Percentiles rank a stretch among this genome's conserved stretches.
Conservation (phyloP, 1,284 basidiomycete genomes). For the Tilletia walkeri region DNA sequence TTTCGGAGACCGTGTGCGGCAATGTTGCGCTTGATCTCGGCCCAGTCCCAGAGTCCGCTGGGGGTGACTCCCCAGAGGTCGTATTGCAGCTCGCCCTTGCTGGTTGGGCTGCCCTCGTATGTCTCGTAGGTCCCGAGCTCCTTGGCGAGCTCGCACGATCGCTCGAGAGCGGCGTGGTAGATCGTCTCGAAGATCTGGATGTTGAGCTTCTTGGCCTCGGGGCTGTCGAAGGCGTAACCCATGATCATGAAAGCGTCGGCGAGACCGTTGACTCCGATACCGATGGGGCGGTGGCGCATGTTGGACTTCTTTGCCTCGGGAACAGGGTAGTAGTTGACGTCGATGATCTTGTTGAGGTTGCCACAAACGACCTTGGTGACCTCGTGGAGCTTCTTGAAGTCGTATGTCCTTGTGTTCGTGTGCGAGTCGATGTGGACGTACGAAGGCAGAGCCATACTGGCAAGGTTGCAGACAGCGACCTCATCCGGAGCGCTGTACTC, state of each 20-base stretch:
- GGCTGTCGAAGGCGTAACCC: constrained; percentile 90
- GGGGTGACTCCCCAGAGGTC: constrained; percentile 95
- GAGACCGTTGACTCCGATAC: constrained; percentile 95
- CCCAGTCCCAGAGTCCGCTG: constrained; percentile 94
- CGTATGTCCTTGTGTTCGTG: constrained; percentile 59
- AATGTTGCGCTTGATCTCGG: constrained; percentile 80
- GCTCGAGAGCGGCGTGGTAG: constrained; percentile 91
- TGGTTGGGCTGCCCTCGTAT: constrained; percentile 86
- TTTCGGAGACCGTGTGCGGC: constrained; percentile 83
- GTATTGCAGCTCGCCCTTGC: constrained; percentile 84
- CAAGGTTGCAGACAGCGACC: constrained; percentile 97
- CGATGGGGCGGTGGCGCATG: constrained; percentile 96
- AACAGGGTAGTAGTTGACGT: constrained; percentile 88
- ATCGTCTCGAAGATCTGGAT: constrained; percentile 98
- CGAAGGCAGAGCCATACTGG: constrained; percentile 86
- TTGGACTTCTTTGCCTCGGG: constrained; percentile 87
- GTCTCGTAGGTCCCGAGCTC: constrained; percentile 83
- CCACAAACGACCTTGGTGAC: constrained; percentile 69
- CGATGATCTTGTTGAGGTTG: constrained; percentile 93
- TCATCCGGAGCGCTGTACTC: constrained; percentile 98
- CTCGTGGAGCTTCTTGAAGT: constrained; percentile 92
- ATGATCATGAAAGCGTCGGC: constrained; percentile 98
- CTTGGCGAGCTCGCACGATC: constrained; percentile 83
- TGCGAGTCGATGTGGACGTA: constrained; percentile 52
- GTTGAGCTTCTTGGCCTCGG: constrained; percentile 83